Conservation (phyloP, 2,329 filamentous ascomycete species). For the Alternaria incomplexa region DNA sequence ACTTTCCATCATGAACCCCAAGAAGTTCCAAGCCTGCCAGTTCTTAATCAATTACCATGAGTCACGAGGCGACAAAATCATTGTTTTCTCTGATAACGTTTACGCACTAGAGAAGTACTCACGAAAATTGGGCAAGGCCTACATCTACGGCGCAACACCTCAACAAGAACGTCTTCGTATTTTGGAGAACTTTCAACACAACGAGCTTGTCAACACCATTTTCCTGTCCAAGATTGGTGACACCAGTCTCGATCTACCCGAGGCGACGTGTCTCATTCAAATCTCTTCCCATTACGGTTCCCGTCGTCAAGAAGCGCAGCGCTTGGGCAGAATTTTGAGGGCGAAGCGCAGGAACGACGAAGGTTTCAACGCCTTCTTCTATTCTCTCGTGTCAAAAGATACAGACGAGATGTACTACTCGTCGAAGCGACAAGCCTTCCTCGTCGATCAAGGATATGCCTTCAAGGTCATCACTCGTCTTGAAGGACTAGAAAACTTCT, state of each 20-base stretch:
- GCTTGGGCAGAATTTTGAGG: constrained; percentile 88
- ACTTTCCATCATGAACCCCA: constrained; percentile 96
- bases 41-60: constrained; percentile 99
- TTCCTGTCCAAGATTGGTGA: constrained; percentile 98
- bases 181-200: constrained; percentile 93
- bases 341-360: constrained; percentile 97
- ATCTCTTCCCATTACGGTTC: constrained; percentile 98
- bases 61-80: constrained; percentile 92
- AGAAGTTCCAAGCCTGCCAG: constrained; percentile 96
- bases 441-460: constrained; percentile 97
- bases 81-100: constrained; percentile 97
- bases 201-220: constrained; percentile 86
- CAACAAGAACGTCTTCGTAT: constrained; percentile 86
- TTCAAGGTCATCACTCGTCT: constrained; percentile 99
- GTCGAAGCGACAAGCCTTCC: constrained; percentile 92
- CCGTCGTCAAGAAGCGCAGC: constrained; percentile 93
- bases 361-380: constrained; percentile 99
- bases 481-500: constrained; percentile 85
- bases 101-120: constrained; percentile 90
- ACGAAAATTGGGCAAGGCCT: constrained; percentile 81
- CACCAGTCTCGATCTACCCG: constrained; percentile 94
- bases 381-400: constrained; percentile 95
- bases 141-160: constrained; percentile 87
- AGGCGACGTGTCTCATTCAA: constrained; percentile 95
- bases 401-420: constrained; percentile 99